Evolutionary conservation across 768 basidiomycete genomes (phyloP), one percentile per base, ranked within the genome.

Genomic region (Daedaleopsis nitida): DNA sequence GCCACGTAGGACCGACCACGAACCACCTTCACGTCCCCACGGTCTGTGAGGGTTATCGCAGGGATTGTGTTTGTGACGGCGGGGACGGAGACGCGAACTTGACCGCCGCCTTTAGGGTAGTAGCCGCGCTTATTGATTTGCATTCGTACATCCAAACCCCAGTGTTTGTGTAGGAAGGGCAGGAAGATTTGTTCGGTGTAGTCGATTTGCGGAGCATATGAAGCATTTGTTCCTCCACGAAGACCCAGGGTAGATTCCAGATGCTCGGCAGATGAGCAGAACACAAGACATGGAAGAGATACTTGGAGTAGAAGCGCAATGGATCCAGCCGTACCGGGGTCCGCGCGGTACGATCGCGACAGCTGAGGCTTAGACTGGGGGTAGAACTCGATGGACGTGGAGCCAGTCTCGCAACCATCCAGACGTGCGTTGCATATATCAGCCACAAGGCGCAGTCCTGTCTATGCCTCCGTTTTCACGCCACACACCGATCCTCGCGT

Each of bases 161-260:
- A 86, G 70, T 88, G 86, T 12, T 72, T 76, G 23, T 73, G 75
- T 34, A 91, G 71, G 70, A 92, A 93, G 0, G 90, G 91, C 7
- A 92, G 69, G 68, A 92, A 78, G 52, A 91, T 74, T 62, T 84
- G 75, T 77, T 5, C 45, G 14, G 81, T 82, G 70, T 91, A 91
- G 73, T 92, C 91, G 32, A 91, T 82, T 64, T 91, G 91, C 0
- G 91, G 91, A 6, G 90, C 89, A 45, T 80, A 72, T 3, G 76
- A 73, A 19, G 89, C 88, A 62, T 92, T 92, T 3, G 91, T 92
- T 2, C 90, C 91, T 9, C 91, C 91, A 0, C 76, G 75, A 1
- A 92, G 79, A 10, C 75, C 75, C 24, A 92, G 77, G 11, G 86
- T 85, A 0, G 77, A 67, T 42, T 42, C 39, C 12, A 55, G 2